These are phyloP conservation scores for Papiliotrema fonsecae DNA, from an alignment of 1,284 basidiomycete species.

Conservation along the genomic window DNA sequence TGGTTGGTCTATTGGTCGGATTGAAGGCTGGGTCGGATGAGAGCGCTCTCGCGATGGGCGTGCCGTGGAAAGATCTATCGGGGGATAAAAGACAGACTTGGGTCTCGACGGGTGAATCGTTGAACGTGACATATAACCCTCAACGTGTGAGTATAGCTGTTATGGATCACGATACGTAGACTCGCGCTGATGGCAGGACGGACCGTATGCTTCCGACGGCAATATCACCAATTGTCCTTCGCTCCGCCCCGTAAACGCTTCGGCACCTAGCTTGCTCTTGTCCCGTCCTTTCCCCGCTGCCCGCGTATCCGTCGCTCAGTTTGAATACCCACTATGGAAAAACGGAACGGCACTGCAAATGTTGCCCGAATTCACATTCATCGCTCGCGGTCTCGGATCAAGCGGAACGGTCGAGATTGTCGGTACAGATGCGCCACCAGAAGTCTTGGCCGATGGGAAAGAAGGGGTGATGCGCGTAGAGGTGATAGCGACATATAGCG, in stretches of 20 bases:
- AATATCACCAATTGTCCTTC: slow-evolving; percentile 31
- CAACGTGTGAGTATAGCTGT: slow-evolving; percentile 19
- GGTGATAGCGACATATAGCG: slow-evolving; percentile 34
- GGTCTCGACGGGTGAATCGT: slow-evolving; percentile 13
- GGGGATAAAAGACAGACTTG: slow-evolving; percentile 9
- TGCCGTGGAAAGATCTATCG: slow-evolving; percentile 13
- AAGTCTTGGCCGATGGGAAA: slow-evolving; percentile 25
- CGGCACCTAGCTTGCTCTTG: slow-evolving; percentile 18
- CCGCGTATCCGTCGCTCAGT: slow-evolving; percentile 26
- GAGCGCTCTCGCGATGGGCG: not conserved
- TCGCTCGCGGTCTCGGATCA: slow-evolving; percentile 38
- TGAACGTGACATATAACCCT: slow-evolving; percentile 32
- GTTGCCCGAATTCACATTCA: slow-evolving; percentile 29
- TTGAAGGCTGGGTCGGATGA: slow-evolving; percentile 12
- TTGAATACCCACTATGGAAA: slow-evolving; percentile 25
- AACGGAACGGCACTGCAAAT: slow-evolving; percentile 13
- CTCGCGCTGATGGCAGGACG: slow-evolving; percentile 32
- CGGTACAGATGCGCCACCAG: slow-evolving; percentile 29
- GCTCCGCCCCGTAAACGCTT: slow-evolving; percentile 28
- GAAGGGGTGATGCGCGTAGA: slow-evolving; percentile 38
- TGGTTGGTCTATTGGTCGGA: slow-evolving; percentile 32
- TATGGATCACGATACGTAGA: not conserved
- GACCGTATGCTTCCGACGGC: slow-evolving; percentile 34
- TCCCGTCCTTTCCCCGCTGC: slow-evolving; percentile 30
- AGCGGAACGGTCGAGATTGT: slow-evolving; percentile 42